Base-by-base conservation (phyloP, 805 yeast species). In the Grigorovia jiainica region DNA sequence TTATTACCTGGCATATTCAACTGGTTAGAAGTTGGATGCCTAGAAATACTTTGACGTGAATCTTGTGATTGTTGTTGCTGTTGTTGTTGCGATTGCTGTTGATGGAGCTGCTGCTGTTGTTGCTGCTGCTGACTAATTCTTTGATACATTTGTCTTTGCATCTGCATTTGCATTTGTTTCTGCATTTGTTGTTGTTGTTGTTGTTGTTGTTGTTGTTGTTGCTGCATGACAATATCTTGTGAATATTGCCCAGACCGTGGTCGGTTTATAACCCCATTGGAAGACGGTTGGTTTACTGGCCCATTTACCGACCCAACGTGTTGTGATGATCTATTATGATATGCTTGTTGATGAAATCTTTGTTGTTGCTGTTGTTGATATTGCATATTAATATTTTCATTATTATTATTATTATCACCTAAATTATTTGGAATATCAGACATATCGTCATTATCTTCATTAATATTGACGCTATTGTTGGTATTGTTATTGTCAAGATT, bases 291-390 rank as follows among this genome's bases (percentile, higher is more conserved):
- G n/a, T n/a, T n/a, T n/a, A n/a, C n/a, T n/a, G n/a, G n/a, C n/a
- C n/a, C n/a, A n/a, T n/a, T n/a, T n/a, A n/a, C n/a, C n/a, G n/a
- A n/a, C n/a, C n/a, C n/a, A 27, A 15, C 31, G 7, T 27, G 31
- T 7, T 16, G 20, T 31, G 34, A 11, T 9, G 11, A 19, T 17
- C 18, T 31, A 3, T 15, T 31, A 15, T 16, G 20, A 31, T 16
- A 31, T 31, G 7, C 10, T n/a, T 8, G 25, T 34, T 19, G 13
- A 17, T 20, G 36, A 19, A 33, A 20, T 8, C 15, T 17, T 16
- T 33, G 36, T 13, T 33, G 36, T 15, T 33, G 36, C n/a, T 33
- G 36, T 7, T 33, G 36, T 16, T 33, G 36, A 16, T 33, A 33
- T 27, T 27, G 30, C 30, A n/a, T n/a, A 11, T 4, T 25, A 25